Conservation (phyloP, 305 asterid species). For the Fraxinus platypoda region DNA sequence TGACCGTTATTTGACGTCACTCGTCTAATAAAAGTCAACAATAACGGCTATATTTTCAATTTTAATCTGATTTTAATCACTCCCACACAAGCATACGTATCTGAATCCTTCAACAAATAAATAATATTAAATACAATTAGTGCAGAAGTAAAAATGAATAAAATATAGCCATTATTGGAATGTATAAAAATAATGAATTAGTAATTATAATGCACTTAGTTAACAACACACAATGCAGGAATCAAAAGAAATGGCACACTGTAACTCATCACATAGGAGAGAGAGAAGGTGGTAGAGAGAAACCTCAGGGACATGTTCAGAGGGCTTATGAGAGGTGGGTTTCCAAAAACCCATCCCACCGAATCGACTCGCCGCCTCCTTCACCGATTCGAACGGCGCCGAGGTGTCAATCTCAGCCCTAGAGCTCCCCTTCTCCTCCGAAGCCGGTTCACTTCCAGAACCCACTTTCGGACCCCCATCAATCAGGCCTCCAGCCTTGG, state of each 20-base stretch:
- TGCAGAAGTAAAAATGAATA: neutral
- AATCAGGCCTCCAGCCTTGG: neutral
- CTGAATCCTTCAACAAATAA: too few relatives aligned
- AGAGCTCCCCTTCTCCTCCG: neutral
- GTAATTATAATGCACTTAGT: too few relatives aligned
- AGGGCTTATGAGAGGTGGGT: constrained; percentile 50
- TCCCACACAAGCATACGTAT: too few relatives aligned
- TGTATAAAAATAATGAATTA: neutral
- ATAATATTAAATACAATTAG: too few relatives aligned
- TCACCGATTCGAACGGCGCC: constrained; percentile 86
- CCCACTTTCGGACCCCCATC: constrained; percentile 13
- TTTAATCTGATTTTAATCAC: too few relatives aligned
- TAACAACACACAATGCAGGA: too few relatives aligned
- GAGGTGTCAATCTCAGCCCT: constrained; percentile 88
- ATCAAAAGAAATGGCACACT: too few relatives aligned
- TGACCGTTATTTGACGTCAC: too few relatives aligned
- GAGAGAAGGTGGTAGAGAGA: constrained; percentile 16
- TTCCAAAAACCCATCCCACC: constrained; percentile 96
- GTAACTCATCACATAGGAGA: neutral
- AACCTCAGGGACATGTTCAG: constrained; percentile 36
- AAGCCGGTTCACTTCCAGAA: constrained; percentile 13
- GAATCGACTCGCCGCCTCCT: constrained; percentile 80
- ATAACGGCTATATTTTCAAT: too few relatives aligned
- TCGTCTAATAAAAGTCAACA: too few relatives aligned
- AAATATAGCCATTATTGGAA: neutral